Percentiles rank a stretch among this genome's conserved stretches.
These are phyloP conservation scores for Neurospora sp. DNA, from an alignment of 495 filamentous ascomycete genomes.

Conservation along the genomic window DNA sequence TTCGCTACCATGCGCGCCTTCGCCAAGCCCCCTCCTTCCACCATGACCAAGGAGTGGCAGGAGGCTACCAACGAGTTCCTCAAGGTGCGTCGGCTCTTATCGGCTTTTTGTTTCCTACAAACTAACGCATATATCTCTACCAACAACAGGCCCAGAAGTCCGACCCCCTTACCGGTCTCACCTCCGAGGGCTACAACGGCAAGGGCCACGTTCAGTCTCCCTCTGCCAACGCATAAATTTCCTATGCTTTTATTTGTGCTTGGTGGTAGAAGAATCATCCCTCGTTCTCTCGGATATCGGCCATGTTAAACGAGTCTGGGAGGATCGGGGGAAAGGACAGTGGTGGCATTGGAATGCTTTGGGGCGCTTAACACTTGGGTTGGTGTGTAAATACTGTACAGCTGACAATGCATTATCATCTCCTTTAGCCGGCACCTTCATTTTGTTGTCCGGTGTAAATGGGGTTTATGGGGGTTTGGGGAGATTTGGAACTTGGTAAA, in stretches of 20 bases:
- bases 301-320: slow-evolving; percentile 10
- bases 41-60: slow-evolving; percentile 93
- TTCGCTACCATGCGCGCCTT: slow-evolving; percentile 55
- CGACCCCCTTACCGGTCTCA: slow-evolving; percentile 83
- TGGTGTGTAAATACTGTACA: slow-evolving; percentile 31
- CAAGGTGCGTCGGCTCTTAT: slow-evolving; percentile 43
- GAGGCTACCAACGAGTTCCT: slow-evolving; percentile 86
- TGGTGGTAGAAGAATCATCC: slow-evolving; percentile 16
- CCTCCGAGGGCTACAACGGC: slow-evolving; percentile 69
- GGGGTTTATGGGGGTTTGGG: neutral
- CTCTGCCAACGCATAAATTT: slow-evolving; percentile 27
- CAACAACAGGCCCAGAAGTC: slow-evolving; percentile 59
- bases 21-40: slow-evolving; percentile 61
- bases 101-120: neutral
- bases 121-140: neutral
- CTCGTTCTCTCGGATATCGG: slow-evolving; percentile 2
- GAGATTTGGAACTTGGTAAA: neutral
- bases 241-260: slow-evolving; percentile 27
- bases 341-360: slow-evolving; percentile 6
- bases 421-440: slow-evolving; percentile 4
- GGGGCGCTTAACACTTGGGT: neutral
- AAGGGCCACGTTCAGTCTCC: slow-evolving; percentile 73
- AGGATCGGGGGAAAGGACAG: slow-evolving; percentile 7
- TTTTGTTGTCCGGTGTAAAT: neutral
- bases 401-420: slow-evolving; percentile 24